These are phyloP conservation scores for Chlorella vulgaris DNA, from an alignment of 139 green algal species.

Conservation along the genomic window DNA sequence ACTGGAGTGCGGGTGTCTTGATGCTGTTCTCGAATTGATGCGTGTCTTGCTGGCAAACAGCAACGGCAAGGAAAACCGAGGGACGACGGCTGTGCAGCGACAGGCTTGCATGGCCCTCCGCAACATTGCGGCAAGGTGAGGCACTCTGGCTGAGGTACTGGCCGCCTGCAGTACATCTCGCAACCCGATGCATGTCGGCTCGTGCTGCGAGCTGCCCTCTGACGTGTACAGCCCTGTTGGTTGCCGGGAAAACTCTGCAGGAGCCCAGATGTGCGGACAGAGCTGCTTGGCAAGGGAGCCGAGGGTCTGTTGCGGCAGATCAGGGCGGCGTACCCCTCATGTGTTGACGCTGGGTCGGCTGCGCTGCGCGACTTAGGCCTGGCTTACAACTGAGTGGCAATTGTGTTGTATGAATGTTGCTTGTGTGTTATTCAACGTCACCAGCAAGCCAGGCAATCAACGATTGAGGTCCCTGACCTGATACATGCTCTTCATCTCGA, in stretches of 20 bases:
- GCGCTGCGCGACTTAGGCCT: constrained; percentile 87
- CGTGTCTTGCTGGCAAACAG: constrained; percentile 11
- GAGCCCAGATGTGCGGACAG: constrained; percentile 66
- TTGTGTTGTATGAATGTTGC: too few relatives aligned
- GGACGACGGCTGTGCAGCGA: constrained; percentile 40
- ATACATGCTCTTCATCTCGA: too few relatives aligned
- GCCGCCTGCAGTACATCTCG: neutral
- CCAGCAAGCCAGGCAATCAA: too few relatives aligned
- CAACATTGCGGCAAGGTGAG: constrained; percentile 73
- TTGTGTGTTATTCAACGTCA: too few relatives aligned
- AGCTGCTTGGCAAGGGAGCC: constrained; percentile 62
- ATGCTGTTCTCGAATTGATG: constrained; percentile 50
- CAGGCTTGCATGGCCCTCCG: constrained; percentile 80
- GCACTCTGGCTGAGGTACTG: neutral
- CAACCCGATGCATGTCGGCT: neutral
- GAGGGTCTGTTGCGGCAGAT: constrained; percentile 67
- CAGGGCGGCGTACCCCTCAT: constrained; percentile 53
- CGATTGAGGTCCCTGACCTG: too few relatives aligned
- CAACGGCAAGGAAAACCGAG: constrained; percentile 7
- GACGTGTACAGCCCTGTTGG: neutral
- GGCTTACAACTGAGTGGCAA: constrained; percentile 72
- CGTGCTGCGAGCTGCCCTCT: neutral
- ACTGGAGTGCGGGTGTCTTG: constrained; percentile 52
- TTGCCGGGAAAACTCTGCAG: constrained; percentile 44
- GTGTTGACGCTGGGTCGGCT: constrained; percentile 72